Evolutionary conservation across 2,329 filamentous ascomycete species (phyloP), one percentile per base, ranked within the genome.

Genomic region (Emergomyces pasteurianus): DNA sequence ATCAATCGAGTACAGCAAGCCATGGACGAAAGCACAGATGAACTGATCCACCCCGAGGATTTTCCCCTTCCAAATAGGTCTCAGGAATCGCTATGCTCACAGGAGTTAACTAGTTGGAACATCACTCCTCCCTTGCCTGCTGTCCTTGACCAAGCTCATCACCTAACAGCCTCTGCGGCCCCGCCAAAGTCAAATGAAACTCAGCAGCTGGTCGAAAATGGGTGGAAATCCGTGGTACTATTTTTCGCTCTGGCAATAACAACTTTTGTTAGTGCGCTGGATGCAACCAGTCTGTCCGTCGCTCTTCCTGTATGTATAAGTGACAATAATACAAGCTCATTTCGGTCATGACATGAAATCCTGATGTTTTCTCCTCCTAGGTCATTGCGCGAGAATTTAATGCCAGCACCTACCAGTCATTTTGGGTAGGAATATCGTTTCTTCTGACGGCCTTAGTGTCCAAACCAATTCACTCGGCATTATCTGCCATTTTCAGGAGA

Each of bases 371-470:
- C 18, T 54, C 23, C 31, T 34, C n/a, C n/a, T 38, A 54, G 60
- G 77, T 75, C 28, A 79, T 82, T 60, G 77, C 79, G 23, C 61
- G 70, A 12, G 75, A 77, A 23, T 73, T 83, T 10, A 63, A 74
- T 26, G 80, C 79, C 46, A 77, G 73, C 1, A 77, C 78, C 7
- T 74, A 80, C 16, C 74, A 86, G 68, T 80, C 83, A 0, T 86
- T 87, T 69, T 87, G 84, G 84, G 78, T 81, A 18, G 84, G 83
- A 1, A 86, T 83, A 12, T 81, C 80, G 26, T 86, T 84, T 67
- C 74, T 87, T 14, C 74, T 64, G 12, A 49, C 57, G 14, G 42
- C n/a, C 8, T 47, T 57, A 52, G 42, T 58, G 16, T 62, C 80
- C 2, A 79, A 80, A 60, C 81, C 81, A 0, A 63, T 82, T 0